Base-by-base conservation (phyloP, 1,284 basidiomycete genomes). In the Rhodotorula sp. region DNA sequence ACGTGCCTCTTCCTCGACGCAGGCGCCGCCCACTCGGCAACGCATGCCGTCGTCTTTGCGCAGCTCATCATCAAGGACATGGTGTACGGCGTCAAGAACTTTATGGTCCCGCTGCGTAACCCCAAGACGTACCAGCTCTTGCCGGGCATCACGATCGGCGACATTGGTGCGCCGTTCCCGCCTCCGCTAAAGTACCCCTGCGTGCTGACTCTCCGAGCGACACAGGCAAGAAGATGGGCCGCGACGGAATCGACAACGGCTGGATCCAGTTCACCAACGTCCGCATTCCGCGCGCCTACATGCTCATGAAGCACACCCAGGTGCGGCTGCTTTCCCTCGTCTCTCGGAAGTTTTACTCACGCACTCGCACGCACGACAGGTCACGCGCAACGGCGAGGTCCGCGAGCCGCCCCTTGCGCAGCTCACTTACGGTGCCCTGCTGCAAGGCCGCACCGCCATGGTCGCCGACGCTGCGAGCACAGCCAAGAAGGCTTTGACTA, bases 241-340 rank as follows among this genome's bases (percentile, higher is more conserved):
- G 85, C 49, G 85, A 86, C 75, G 85, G 85, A 59, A 86, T 86
- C 76, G 83, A 85, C 77, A 85, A 85, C 73, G 83, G 83, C 8
- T 84, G 82, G 77, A 83, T 84, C 67, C 81, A 85, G 74, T 86
- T 87, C 80, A 86, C 86, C 70, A 82, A 85, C 70, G 85, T 86
- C 65, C 83, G 85, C 67, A 84, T 87, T 25, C 86, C 86, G 13
- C 83, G 86, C 65, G 84, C 85, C 25, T 83, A 82, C 78, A 86
- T 87, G 85, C 83, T 87, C 76, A 87, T 87, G 85, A 86, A 86
- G 81, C 84, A 87, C 80, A 85, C 85, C 49, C 86, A 86, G 70
- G 82, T 84, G 63, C 34, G 34, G 34, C 34, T 34, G 3, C 34
- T 34, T 34, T 5, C 34, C 34, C 34, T 34, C 34, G 34, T 34